Base-by-base conservation (phyloP, 495 filamentous ascomycete genomes). In the Aspergillus leporis region DNA sequence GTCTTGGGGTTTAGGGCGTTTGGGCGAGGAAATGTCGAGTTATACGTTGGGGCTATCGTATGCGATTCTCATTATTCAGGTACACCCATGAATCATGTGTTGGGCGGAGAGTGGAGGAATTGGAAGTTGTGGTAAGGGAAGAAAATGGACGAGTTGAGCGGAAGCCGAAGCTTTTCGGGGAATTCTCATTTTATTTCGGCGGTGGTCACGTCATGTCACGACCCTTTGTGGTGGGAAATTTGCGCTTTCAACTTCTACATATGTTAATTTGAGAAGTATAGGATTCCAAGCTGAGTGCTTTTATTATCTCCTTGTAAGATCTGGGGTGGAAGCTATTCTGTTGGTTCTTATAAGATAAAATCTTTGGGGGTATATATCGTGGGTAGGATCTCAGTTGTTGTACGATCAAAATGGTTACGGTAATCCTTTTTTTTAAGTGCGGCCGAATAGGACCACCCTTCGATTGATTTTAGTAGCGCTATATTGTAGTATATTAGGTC, bases 81-180 rank as follows among this genome's bases (percentile, higher is more conserved):
- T 3, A 41, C 6, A 41, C 6, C 38, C 38, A 23, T 23, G 43
- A 4, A 23, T 1, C 5, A 23, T 9, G 3, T 10, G 19, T 22
- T 45, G 14, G 41, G 41, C 21, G 41, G 41, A 7, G 41, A 21
- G 13, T 49, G 23, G 25, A 10, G 54, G 7, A 10, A 25, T 28
- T 43, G 31, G n/a, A 18, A n/a, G 53, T 19, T 28, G 30, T 25
- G 31, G 40, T 55, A 22, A 22, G 45, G 12, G 51, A 23, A 8
- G 25, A 31, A 21, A 14, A n/a, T 36, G 32, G 16, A 18, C 38
- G 32, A 38, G 30, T 46, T 55, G 50, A 28, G 5, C 25, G 31
- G 55, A 56, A 60, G 55, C 46, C 56, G 58, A 64, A 61, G 62
- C 58, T 65, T 62, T 59, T 54, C 53, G 61, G 61, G 51, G 46